Evolutionary conservation across 2,329 filamentous ascomycete genomes (phyloP).

Genomic region (Tolypocladium pustulatum): DNA sequence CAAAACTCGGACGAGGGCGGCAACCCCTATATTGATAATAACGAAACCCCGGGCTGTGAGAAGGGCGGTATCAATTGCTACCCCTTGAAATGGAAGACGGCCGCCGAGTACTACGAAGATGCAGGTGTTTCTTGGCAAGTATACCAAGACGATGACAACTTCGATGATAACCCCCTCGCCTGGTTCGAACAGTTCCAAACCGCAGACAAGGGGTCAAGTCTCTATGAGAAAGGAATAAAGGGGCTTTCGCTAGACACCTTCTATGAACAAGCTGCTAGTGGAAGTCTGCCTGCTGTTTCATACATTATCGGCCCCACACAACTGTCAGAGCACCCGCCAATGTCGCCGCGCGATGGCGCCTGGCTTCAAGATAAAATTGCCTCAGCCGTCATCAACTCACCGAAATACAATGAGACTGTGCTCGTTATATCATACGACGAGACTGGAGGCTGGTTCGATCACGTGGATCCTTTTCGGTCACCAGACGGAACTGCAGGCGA

Average conservation of each 20-base stretch:
- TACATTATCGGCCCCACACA: constrained; percentile 40
- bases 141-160: constrained; percentile 39
- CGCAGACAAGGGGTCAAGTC: constrained; percentile 25
- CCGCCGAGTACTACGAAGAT: constrained; percentile 35
- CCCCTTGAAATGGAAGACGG: constrained; percentile 42
- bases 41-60: constrained; percentile 35
- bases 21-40: constrained; percentile 36
- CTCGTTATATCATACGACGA: constrained; percentile 36
- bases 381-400: constrained; percentile 36
- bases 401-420: constrained; percentile 35
- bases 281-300: constrained; percentile 38
- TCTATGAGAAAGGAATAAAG: constrained; percentile 34
- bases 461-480: constrained; percentile 40
- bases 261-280: constrained; percentile 36
- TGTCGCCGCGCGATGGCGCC: constrained; percentile 39
- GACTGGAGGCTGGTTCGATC: constrained; percentile 43
- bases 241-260: constrained; percentile 38
- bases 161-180: constrained; percentile 42
- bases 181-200: constrained; percentile 43
- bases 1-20: constrained; percentile 30
- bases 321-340: constrained; percentile 43
- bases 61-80: constrained; percentile 35
- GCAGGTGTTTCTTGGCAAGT: constrained; percentile 39
- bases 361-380: constrained; percentile 44
- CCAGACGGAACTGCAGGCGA: constrained; percentile 38